Conservation (phyloP, 495 filamentous ascomycete species). For the Penicillium silybi region DNA sequence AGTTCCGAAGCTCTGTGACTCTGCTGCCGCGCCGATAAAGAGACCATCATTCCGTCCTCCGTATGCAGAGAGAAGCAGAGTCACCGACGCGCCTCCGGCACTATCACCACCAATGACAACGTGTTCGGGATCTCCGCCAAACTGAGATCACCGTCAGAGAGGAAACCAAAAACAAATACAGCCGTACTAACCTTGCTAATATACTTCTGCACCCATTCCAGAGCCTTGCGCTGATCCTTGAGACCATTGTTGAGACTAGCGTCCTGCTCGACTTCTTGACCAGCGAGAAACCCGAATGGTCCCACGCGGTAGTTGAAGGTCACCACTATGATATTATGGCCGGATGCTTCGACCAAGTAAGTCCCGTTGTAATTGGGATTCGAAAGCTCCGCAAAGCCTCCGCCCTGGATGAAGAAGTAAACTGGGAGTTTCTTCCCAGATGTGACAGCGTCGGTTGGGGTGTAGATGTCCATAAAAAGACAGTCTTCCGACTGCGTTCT, state of each 20-base stretch:
- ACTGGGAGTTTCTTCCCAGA: conserved; percentile 53
- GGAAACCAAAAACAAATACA: background rate
- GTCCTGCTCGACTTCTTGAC: conserved; percentile 51
- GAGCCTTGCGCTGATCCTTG: conserved; percentile 61
- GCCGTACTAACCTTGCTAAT: conserved; percentile 45
- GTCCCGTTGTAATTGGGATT: conserved; percentile 66
- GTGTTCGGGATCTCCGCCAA: conserved; percentile 69
- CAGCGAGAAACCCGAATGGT: conserved; percentile 68
- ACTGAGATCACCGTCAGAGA: conserved; percentile 33
- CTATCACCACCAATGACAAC: conserved; percentile 70
- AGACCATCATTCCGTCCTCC: conserved; percentile 50
- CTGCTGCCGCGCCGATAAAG: conserved; percentile 61
- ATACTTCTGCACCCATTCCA: conserved; percentile 67
- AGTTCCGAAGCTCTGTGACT: conserved; percentile 62
- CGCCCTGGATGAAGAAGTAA: conserved; percentile 74
- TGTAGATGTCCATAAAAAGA: conserved; percentile 70
- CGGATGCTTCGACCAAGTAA: conserved; percentile 55
- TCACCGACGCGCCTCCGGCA: conserved; percentile 65
- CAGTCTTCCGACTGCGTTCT: conserved; percentile 61
- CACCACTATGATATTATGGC: conserved; percentile 61
- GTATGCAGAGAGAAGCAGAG: conserved; percentile 64
- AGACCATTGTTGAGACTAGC: conserved; percentile 66
- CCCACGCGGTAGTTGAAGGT: conserved; percentile 80
- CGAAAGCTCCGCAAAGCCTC: conserved; percentile 60
- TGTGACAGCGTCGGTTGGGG: conserved; percentile 50